Conservation (phyloP, 352 stramenopile genomes). For the Phytophthora crassamura region DNA sequence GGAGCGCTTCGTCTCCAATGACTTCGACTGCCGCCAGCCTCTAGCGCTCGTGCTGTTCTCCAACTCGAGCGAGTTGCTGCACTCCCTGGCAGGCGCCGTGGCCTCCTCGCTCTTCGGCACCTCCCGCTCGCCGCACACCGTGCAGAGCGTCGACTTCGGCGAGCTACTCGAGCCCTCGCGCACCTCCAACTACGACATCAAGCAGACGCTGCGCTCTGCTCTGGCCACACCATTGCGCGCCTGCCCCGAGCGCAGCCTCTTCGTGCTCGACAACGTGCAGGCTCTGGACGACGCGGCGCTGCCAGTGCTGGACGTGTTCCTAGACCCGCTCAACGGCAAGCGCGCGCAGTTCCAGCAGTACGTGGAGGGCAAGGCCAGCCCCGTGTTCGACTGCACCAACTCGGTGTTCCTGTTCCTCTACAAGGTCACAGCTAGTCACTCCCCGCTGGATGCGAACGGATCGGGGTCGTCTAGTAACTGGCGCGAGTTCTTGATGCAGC, state of each 20-base stretch:
- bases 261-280: slow-evolving; percentile 63
- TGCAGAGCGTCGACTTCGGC: slow-evolving; percentile 40
- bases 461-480: slow-evolving; percentile 31
- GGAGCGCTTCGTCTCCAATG: slow-evolving; percentile 55
- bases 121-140: slow-evolving; percentile 23
- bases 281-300: slow-evolving; percentile 50
- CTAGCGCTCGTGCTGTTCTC: slow-evolving; percentile 66
- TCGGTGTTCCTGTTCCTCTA: slow-evolving; percentile 73
- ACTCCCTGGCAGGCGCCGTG: slow-evolving; percentile 40
- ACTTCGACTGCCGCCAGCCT: slow-evolving; percentile 59
- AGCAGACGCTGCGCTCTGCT: slow-evolving; percentile 48
- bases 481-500: slow-evolving; percentile 65
- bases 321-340: slow-evolving; percentile 74
- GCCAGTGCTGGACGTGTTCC: slow-evolving; percentile 69
- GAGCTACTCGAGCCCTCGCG: slow-evolving; percentile 33
- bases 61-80: slow-evolving; percentile 44
- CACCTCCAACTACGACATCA: slow-evolving; percentile 55
- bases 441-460: background rate
- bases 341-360: slow-evolving; percentile 66
- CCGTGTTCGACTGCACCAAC: slow-evolving; percentile 57
- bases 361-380: slow-evolving; percentile 24
- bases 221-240: slow-evolving; percentile 40
- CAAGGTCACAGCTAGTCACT: slow-evolving; percentile 32
- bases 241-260: slow-evolving; percentile 60
- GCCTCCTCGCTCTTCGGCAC: slow-evolving; percentile 44